A percentile compares a stretch with the other conserved stretches of the same genome.
phyloP scores from a whole-genome alignment of 176 grass and related monocot genomes.

The Zizania latifolia region DNA sequence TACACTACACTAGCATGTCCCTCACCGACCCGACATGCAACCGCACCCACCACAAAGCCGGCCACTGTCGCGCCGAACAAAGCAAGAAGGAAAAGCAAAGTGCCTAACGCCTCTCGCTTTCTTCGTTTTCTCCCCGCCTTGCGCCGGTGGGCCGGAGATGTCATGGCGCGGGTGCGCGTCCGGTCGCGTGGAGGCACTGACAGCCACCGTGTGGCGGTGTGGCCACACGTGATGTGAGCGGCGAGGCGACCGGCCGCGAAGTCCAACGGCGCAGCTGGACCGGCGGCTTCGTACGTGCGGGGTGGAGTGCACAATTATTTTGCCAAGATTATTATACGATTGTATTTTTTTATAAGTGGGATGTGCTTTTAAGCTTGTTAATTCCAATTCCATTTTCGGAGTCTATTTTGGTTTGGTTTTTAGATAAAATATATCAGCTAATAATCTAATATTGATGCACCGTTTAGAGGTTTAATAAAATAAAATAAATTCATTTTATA shows the following conservation, averaged over 20 bases:
- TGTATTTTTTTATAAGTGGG: no score
- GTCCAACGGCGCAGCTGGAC: constrained; percentile 1
- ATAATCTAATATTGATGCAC: no score
- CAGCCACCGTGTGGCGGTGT: constrained; percentile 1
- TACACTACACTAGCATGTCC: constrained; percentile 26
- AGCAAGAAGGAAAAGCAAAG: neutral
- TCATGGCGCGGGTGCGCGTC: neutral
- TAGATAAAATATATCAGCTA: no score
- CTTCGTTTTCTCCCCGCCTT: no score
- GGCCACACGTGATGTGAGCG: neutral
- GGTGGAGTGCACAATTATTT: no score
- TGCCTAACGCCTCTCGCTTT: neutral
- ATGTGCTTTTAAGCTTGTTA: neutral
- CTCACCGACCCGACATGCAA: constrained; percentile 40
- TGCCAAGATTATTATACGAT: no score
- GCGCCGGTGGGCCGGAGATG: neutral
- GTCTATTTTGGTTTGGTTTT: no score
- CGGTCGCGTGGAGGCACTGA: neutral
- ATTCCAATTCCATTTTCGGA: no score
- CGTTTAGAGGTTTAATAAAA: no score
- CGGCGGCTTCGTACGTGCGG: neutral
- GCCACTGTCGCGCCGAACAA: constrained; percentile 10
- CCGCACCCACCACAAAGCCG: constrained; percentile 10
- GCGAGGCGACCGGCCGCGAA: neutral
- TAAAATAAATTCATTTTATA: no score